Evolutionary conservation across 2,329 filamentous ascomycete genomes (phyloP), one percentile per base, ranked within the genome.

Genomic region (Botrytis sinoallii): DNA sequence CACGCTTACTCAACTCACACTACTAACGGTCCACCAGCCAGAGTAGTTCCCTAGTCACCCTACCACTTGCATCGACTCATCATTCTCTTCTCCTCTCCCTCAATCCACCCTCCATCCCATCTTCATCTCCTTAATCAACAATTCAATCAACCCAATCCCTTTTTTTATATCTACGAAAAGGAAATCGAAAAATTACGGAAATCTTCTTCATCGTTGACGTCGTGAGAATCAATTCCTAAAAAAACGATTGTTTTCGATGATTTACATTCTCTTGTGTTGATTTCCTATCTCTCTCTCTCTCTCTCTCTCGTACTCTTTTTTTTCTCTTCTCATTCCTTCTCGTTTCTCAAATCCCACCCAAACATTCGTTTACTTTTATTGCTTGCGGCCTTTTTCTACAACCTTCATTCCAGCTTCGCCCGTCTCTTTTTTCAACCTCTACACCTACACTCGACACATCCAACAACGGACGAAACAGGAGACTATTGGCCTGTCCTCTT

Each of bases 131-230:
- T 12, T 64, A 71, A 55, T 73, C 87, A 4, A 86, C 79, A 86
- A 48, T 25, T 48, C 46, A 71, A 55, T 71, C 87, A 5, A 85
- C 12, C 38, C 38, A 40, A 91, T 1, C 92, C 92, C 75, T 88
- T 86, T 10, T 10, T 92, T 98, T 95, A 0, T 90, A 94, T 0
- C 89, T 86, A 1, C 4, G 3, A 38, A 60, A 94, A 86, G 79
- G 97, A 97, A 73, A 85, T 85, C 1, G 4, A 63, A 95, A 92
- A 12, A 6, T 32, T n/a, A 29, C 29, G 5, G n/a, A 44, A 22
- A 29, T 64, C 40, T 86, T 0, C 91, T 92, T 35, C 55, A 63
- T 63, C 68, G 40, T 70, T 20, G 29, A 32, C 68, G 68, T 40
- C 68, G 42, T 42, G 8, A 61, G n/a, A 44, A 40, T 55, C 52